Evolutionary conservation across 768 basidiomycete genomes (phyloP).

Genomic region (Crucibulum laeve): DNA sequence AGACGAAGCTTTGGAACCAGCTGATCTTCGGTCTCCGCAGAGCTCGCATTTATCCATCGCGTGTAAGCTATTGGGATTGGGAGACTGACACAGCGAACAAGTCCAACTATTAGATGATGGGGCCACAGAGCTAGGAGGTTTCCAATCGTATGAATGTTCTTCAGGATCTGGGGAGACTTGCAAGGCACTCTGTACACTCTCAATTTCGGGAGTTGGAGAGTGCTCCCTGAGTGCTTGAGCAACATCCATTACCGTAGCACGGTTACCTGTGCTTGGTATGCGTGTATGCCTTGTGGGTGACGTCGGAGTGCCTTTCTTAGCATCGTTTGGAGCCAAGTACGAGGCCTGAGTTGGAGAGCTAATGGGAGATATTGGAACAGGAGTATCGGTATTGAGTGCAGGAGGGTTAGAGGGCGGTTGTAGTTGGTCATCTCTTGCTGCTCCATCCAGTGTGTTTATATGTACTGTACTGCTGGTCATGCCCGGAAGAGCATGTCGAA

Average conservation of each 20-base stretch:
- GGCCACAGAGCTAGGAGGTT: too few relatives aligned
- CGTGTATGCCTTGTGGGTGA: conserved; percentile 44
- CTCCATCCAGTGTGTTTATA: background rate
- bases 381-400: background rate
- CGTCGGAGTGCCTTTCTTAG: conserved; percentile 7
- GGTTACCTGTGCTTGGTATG: conserved; percentile 63
- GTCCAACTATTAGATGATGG: too few relatives aligned
- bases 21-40: too few relatives aligned
- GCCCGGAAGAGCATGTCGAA: conserved; percentile 38
- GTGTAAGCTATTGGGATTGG: too few relatives aligned
- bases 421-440: background rate
- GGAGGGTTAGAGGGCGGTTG: background rate
- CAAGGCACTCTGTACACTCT: background rate
- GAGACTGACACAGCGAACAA: too few relatives aligned
- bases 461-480: conserved; percentile 14
- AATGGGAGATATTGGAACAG: background rate
- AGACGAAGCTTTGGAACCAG: too few relatives aligned
- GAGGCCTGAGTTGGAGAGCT: background rate
- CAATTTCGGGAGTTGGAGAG: background rate
- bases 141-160: too few relatives aligned
- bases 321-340: background rate
- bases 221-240: conserved; percentile 53
- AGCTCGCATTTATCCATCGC: too few relatives aligned
- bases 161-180: too few relatives aligned
- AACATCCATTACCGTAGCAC: conserved; percentile 77